phyloP scores from a whole-genome alignment of 495 filamentous ascomycete genomes.

The Schizothecium vesticola region DNA sequence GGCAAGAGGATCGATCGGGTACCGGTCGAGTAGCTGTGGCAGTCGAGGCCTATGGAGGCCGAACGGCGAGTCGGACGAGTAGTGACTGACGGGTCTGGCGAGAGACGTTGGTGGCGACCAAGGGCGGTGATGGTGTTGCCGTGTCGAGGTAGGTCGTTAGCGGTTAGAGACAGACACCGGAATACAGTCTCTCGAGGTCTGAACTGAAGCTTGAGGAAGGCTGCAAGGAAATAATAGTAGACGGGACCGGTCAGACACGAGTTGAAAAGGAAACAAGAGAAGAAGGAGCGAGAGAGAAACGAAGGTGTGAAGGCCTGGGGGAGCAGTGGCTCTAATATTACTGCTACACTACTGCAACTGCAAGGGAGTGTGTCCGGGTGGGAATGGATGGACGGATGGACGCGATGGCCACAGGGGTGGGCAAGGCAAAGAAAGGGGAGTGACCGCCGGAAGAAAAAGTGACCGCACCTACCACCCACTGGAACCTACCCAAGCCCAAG shows the following conservation, averaged over 20 bases:
- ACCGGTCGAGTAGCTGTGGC: background rate
- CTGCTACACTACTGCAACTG: conserved; percentile 4
- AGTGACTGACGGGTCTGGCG: background rate
- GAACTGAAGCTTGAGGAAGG: background rate
- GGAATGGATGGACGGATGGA: background rate
- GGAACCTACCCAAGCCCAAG: background rate
- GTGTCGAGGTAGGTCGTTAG: background rate
- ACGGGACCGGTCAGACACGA: background rate
- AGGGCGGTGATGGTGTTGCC: background rate
- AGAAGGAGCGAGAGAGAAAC: conserved; percentile 4
- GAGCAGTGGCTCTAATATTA: conserved; percentile 4
- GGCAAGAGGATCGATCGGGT: background rate
- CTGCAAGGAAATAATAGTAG: background rate
- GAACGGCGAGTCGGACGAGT: background rate
- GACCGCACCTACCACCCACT: conserved; percentile 6
- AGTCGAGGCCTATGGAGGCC: background rate
- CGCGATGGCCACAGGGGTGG: background rate
- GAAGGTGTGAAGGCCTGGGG: conserved; percentile 3
- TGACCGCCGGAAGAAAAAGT: conserved; percentile 5
- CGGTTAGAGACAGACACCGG: background rate
- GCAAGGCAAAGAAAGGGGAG: conserved; percentile 3
- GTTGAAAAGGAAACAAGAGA: conserved; percentile 1
- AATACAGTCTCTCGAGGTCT: background rate
- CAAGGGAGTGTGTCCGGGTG: background rate
- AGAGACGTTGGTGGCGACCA: background rate